Conservation (phyloP, 164 flowering plant species). For the Piper longum region DNA sequence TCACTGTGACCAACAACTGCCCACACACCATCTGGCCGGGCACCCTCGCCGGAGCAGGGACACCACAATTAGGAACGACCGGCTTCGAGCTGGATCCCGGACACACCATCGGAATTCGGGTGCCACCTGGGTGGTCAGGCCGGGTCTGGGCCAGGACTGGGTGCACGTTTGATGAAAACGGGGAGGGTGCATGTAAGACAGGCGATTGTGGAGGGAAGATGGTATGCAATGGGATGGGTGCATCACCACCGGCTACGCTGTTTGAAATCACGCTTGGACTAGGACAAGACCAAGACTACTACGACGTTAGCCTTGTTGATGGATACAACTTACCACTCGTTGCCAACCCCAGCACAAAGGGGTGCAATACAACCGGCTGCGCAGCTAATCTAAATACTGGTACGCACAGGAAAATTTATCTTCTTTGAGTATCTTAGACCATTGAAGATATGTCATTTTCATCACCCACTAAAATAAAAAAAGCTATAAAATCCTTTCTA, state of each 20-base stretch:
- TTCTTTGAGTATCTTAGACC: too few species aligned
- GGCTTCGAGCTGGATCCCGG: slow-evolving; percentile 56
- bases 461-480: too few species aligned
- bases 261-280: slow-evolving; percentile 68
- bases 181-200: slow-evolving; percentile 49
- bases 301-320: slow-evolving; percentile 79
- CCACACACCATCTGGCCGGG: slow-evolving; percentile 78
- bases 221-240: slow-evolving; percentile 54
- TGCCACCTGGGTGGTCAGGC: slow-evolving; percentile 68
- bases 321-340: slow-evolving; percentile 69
- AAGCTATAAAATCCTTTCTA: too few species aligned
- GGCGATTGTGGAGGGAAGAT: slow-evolving; percentile 73
- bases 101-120: slow-evolving; percentile 18
- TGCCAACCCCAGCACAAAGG: slow-evolving; percentile 9
- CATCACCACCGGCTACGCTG: slow-evolving; percentile 59
- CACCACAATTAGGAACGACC: slow-evolving; percentile 41
- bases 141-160: slow-evolving; percentile 80
- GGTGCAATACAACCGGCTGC: slow-evolving; percentile 9
- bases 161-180: slow-evolving; percentile 44
- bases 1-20: slow-evolving; percentile 62
- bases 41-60: slow-evolving; percentile 58
- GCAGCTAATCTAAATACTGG: slow-evolving; percentile 15
- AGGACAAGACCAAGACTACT: slow-evolving; percentile 35
- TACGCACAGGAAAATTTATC: neutral
- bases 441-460: too few species aligned